These are phyloP conservation scores for Pneumocystis sp. DNA, from an alignment of 1,139 yeast species.

Conservation along the genomic window DNA sequence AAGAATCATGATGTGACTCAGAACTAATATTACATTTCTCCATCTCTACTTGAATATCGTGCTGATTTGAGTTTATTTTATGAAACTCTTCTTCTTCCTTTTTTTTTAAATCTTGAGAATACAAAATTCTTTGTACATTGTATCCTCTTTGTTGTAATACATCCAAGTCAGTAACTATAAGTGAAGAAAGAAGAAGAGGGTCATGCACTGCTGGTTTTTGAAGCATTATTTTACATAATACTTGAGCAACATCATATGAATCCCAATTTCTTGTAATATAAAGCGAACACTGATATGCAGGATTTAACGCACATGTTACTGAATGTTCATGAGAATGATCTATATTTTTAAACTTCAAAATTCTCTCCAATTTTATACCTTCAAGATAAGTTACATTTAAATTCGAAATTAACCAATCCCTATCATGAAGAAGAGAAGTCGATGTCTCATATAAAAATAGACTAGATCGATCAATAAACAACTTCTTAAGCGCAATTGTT, in stretches of 20 bases:
- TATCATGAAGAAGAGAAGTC: constrained; percentile 1
- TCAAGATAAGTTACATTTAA: constrained; percentile 4
- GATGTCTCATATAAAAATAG: constrained; percentile 21
- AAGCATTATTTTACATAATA: constrained; percentile 22
- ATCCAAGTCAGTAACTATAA: constrained; percentile 22
- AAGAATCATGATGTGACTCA: background rate
- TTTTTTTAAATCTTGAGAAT: constrained; percentile 17
- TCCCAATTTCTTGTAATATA: constrained; percentile 18
- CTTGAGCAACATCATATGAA: constrained; percentile 28
- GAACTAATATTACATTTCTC: background rate
- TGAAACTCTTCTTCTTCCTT: constrained; percentile 8
- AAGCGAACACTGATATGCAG: constrained; percentile 8
- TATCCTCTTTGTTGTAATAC: constrained; percentile 27
- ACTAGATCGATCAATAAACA: constrained; percentile 21
- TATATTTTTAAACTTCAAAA: constrained; percentile 2
- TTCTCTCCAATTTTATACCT: constrained; percentile 6
- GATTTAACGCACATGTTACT: constrained; percentile 11
- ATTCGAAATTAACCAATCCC: background rate
- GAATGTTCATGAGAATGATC: constrained; percentile 8
- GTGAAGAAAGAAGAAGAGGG: constrained; percentile 27
- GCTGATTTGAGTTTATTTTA: constrained; percentile 2
- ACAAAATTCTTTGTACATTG: constrained; percentile 25
- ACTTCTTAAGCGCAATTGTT: constrained; percentile 15
- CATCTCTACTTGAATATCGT: background rate
- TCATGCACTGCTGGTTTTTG: constrained; percentile 27